Evolutionary conservation across 2,329 filamentous ascomycete genomes (phyloP).

Genomic region (Hypoxylon sp.): DNA sequence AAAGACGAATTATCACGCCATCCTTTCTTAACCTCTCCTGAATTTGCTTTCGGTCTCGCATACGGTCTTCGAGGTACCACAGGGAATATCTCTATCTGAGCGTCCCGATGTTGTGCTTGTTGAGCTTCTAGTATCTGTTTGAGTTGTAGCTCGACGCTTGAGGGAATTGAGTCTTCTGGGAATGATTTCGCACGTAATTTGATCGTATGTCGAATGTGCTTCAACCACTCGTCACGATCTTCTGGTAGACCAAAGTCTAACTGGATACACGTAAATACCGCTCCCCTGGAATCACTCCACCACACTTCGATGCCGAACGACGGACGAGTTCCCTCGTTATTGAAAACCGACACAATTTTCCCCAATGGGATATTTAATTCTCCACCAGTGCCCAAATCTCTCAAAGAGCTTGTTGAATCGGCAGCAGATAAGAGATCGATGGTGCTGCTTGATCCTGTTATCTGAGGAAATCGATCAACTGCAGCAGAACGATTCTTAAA

Average conservation of each 20-base stretch:
- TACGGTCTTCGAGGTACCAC: slow-evolving; percentile 59
- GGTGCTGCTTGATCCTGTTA: slow-evolving; percentile 46
- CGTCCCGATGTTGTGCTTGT: slow-evolving; percentile 51
- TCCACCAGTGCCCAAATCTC: slow-evolving; percentile 35
- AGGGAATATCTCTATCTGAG: slow-evolving; percentile 58
- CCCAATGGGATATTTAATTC: slow-evolving; percentile 58
- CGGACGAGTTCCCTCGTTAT: slow-evolving; percentile 58
- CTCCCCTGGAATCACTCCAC: slow-evolving; percentile 59
- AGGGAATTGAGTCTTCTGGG: slow-evolving; percentile 52
- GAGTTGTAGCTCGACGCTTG: slow-evolving; percentile 58
- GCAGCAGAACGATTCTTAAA: slow-evolving; percentile 59
- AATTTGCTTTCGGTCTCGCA: slow-evolving; percentile 51
- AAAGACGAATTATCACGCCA: slow-evolving; percentile 60
- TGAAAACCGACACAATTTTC: slow-evolving; percentile 61
- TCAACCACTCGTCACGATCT: slow-evolving; percentile 61
- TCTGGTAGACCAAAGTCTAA: slow-evolving; percentile 59
- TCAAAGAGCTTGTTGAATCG: slow-evolving; percentile 43
- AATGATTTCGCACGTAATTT: slow-evolving; percentile 40
- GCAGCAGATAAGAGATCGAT: slow-evolving; percentile 49
- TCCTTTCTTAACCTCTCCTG: slow-evolving; percentile 55
- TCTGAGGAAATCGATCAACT: slow-evolving; percentile 56
- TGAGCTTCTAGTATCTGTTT: slow-evolving; percentile 56
- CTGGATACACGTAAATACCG: slow-evolving; percentile 57
- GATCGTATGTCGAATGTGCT: slow-evolving; percentile 55
- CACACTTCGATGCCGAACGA: slow-evolving; percentile 64